A percentile compares a stretch with the other conserved stretches of the same genome.
Evolutionary conservation across 371 early-diverging fungal species (phyloP).

Genomic region (Mucor sp.): DNA sequence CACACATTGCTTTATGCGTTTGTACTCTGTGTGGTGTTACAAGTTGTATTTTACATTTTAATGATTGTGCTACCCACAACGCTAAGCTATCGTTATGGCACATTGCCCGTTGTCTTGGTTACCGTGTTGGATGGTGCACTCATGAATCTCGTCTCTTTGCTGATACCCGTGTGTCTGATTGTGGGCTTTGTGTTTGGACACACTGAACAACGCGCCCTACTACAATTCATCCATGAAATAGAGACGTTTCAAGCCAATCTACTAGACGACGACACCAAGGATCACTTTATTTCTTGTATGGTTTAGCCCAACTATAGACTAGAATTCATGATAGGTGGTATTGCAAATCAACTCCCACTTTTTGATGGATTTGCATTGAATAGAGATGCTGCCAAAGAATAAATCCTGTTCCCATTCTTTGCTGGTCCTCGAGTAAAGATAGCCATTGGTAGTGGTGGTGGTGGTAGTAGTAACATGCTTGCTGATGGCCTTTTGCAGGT

Average conservation of each 20-base stretch:
- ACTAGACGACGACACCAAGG: background rate
- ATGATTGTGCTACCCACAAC: conserved; percentile 11
- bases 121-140: conserved; percentile 13
- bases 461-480: too few species aligned
- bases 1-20: background rate
- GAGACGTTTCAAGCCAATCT: conserved; percentile 4
- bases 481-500: background rate
- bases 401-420: conserved; percentile 7
- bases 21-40: background rate
- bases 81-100: background rate
- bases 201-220: conserved; percentile 23
- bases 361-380: conserved; percentile 8
- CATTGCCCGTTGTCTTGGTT: conserved; percentile 7
- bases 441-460: too few species aligned
- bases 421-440: background rate
- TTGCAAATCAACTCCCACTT: conserved; percentile 12
- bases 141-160: conserved; percentile 1
- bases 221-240: conserved; percentile 25
- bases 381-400: background rate
- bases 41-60: background rate
- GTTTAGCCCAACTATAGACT: background rate
- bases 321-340: conserved; percentile 9
- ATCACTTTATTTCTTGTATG: background rate
- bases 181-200: conserved; percentile 34
- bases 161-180: conserved; percentile 16